A percentile compares a stretch with the other conserved stretches of the same genome.
Evolutionary conservation across 1,284 basidiomycete species (phyloP).

Genomic region (Leccinum solheimii): DNA sequence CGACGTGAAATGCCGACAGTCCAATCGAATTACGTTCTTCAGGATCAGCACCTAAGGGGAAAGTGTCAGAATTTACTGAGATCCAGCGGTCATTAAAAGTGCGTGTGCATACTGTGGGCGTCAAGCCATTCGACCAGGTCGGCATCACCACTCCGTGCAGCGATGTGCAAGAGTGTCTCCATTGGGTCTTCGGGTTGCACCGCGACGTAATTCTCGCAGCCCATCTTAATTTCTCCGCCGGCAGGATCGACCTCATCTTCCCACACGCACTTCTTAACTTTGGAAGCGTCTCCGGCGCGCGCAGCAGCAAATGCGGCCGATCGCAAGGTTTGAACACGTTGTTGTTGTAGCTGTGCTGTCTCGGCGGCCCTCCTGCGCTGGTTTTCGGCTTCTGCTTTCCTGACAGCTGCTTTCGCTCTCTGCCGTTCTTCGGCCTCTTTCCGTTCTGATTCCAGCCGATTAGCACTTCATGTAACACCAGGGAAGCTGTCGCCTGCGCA

Average conservation of each 20-base stretch:
- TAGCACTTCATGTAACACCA: slow-evolving; percentile 13
- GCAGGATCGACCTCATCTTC: slow-evolving; percentile 68
- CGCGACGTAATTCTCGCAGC: slow-evolving; percentile 54
- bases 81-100: slow-evolving; percentile 23
- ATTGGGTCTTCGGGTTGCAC: slow-evolving; percentile 49
- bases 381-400: slow-evolving; percentile 54
- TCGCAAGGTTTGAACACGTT: slow-evolving; percentile 53
- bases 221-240: slow-evolving; percentile 63
- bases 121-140: slow-evolving; percentile 67
- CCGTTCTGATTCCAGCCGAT: slow-evolving; percentile 38
- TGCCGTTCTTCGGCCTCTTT: slow-evolving; percentile 57
- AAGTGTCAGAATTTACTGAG: slow-evolving; percentile 23
- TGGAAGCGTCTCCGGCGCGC: slow-evolving; percentile 48
- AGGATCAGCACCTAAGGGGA: slow-evolving; percentile 58
- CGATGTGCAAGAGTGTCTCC: slow-evolving; percentile 71
- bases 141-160: slow-evolving; percentile 50
- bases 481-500: slow-evolving; percentile 6
- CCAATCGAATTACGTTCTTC: slow-evolving; percentile 63
- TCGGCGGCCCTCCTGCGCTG: slow-evolving; percentile 53
- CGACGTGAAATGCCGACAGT: slow-evolving; percentile 65
- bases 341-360: slow-evolving; percentile 45
- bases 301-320: slow-evolving; percentile 65
- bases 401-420: slow-evolving; percentile 51
- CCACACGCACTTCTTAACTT: slow-evolving; percentile 64
- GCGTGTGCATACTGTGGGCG: slow-evolving; percentile 55